Conservation (phyloP, 495 filamentous ascomycete genomes). For the Penicillium soppii region DNA sequence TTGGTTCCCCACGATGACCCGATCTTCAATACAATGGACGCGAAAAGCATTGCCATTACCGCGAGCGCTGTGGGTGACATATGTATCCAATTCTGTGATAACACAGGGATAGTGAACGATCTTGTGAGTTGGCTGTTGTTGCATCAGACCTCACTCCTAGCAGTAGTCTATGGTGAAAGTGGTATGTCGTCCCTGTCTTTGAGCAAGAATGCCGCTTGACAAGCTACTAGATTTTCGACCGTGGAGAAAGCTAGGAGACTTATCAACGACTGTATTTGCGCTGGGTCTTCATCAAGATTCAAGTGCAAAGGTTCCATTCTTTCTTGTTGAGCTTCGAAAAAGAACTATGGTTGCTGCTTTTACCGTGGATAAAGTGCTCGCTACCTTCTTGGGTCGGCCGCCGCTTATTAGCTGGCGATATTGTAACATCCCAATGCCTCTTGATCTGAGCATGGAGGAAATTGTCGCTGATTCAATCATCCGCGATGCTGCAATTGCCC, state of each 20-base stretch:
- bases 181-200: constrained; percentile 13
- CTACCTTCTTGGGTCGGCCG: constrained; percentile 52
- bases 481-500: constrained; percentile 31
- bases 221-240: constrained; percentile 20
- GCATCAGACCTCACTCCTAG: constrained; percentile 20
- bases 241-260: constrained; percentile 27
- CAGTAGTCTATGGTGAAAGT: constrained; percentile 23
- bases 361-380: constrained; percentile 43
- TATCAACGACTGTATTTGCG: constrained; percentile 39
- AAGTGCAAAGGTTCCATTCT: constrained; percentile 36
- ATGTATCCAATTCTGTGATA: constrained; percentile 31
- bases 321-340: constrained; percentile 45
- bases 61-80: constrained; percentile 22
- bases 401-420: constrained; percentile 51
- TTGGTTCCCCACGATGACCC: constrained; percentile 9
- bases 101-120: constrained; percentile 27
- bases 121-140: constrained; percentile 19
- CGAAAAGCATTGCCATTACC: constrained; percentile 7
- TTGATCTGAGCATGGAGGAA: constrained; percentile 51
- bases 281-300: constrained; percentile 53
- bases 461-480: constrained; percentile 39
- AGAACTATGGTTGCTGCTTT: constrained; percentile 48
- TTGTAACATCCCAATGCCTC: constrained; percentile 48
- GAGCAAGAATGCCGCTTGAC: neutral
- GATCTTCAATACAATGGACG: constrained; percentile 10